Percentiles rank a stretch among this genome's conserved stretches.
These are phyloP conservation scores for Irpex sp. DNA, from an alignment of 1,284 basidiomycete genomes.

Conservation along the genomic window DNA sequence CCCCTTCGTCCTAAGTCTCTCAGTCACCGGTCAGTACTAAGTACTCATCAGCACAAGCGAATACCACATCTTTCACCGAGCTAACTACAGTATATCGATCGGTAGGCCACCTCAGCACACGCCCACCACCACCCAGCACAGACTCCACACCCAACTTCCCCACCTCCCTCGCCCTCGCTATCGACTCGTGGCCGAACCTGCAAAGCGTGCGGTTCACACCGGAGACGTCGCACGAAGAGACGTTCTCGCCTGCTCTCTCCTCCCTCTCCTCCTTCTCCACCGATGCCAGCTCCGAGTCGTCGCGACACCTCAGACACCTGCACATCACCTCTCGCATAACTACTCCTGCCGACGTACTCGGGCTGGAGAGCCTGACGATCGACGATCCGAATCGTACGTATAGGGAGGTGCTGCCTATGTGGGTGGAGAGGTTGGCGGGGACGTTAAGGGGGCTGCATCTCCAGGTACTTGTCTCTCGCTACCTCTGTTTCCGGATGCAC, in stretches of 20 bases:
- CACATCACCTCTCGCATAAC: background rate
- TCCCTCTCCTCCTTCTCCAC: background rate
- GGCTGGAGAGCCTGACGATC: background rate
- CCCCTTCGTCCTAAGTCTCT: conserved; percentile 35
- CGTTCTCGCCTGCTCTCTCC: background rate
- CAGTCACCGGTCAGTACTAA: conserved; percentile 26
- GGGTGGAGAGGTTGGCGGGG: background rate
- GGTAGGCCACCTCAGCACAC: too few relatives aligned
- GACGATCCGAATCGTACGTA: background rate
- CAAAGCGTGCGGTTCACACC: background rate
- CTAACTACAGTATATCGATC: background rate
- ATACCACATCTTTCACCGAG: background rate
- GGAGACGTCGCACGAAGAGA: background rate
- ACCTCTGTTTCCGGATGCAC: background rate
- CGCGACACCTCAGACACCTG: background rate
- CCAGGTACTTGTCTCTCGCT: background rate
- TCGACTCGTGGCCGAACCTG: background rate
- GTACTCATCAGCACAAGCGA: background rate
- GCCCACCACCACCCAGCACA: too few relatives aligned
- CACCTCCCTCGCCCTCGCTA: background rate
- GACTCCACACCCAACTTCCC: background rate
- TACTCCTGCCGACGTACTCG: background rate
- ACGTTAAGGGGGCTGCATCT: background rate
- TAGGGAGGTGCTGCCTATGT: background rate
- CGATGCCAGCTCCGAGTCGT: too few relatives aligned